phyloP scores from a whole-genome alignment of 2,329 filamentous ascomycete species.

The Akanthomyces dipterigenus region DNA sequence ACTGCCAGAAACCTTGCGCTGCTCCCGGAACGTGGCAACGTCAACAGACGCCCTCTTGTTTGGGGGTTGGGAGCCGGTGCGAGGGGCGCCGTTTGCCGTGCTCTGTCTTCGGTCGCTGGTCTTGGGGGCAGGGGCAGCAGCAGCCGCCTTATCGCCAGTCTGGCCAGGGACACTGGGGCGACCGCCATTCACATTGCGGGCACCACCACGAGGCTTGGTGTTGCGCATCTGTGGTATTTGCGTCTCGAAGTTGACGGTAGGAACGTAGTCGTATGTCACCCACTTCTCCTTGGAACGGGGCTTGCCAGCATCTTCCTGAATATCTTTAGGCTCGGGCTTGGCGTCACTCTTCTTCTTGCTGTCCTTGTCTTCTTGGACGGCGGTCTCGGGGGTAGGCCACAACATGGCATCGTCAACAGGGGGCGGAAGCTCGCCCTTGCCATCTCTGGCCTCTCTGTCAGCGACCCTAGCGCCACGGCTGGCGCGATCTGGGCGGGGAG shows the following conservation, averaged over 20 bases:
- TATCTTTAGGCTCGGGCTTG: conserved; percentile 46
- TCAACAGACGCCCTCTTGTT: conserved; percentile 42
- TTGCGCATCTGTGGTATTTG: conserved; percentile 55
- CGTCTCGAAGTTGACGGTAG: conserved; percentile 80
- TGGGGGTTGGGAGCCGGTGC: conserved; percentile 30
- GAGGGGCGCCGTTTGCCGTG: conserved; percentile 23
- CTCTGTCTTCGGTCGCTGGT: conserved; percentile 34
- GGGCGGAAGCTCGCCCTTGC: conserved; percentile 39
- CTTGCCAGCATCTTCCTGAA: conserved; percentile 42
- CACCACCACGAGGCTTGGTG: conserved; percentile 44
- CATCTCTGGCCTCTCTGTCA: conserved; percentile 35
- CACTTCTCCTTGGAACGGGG: conserved; percentile 72
- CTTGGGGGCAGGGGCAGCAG: conserved; percentile 23
- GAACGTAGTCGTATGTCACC: conserved; percentile 76
- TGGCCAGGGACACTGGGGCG: conserved; percentile 31
- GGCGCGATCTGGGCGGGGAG: conserved; percentile 25
- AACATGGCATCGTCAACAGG: conserved; percentile 68
- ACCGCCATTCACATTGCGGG: conserved; percentile 33
- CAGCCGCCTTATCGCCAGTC: conserved; percentile 31
- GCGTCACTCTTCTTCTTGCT: conserved; percentile 59
- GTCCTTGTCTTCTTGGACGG: conserved; percentile 63
- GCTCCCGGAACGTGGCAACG: conserved; percentile 32
- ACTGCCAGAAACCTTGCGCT: conserved; percentile 37
- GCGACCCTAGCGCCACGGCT: conserved; percentile 40
- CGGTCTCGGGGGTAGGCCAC: conserved; percentile 87